Evolutionary conservation across 2,329 filamentous ascomycete species (phyloP).

Genomic region (Colletotrichum somersetense): DNA sequence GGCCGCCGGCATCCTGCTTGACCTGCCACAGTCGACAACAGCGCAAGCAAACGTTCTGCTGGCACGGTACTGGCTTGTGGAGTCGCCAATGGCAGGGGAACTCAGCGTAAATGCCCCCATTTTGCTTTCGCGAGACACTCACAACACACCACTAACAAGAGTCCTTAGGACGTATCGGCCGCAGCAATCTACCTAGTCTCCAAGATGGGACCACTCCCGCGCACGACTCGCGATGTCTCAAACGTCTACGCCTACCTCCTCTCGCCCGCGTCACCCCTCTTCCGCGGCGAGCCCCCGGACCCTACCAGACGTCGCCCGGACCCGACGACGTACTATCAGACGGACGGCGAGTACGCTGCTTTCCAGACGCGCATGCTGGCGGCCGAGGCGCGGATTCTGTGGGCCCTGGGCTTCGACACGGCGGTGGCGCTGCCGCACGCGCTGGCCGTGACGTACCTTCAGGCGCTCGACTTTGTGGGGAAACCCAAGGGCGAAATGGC

Average conservation of each 20-base stretch:
- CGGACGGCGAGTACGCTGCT: constrained; percentile 78
- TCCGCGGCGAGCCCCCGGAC: constrained; percentile 53
- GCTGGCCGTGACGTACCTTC: constrained; percentile 90
- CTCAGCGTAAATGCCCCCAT: constrained; percentile 61
- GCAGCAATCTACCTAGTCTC: constrained; percentile 84
- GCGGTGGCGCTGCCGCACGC: constrained; percentile 89
- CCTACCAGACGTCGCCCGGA: constrained; percentile 51
- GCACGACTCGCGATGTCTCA: constrained; percentile 82
- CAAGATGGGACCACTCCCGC: constrained; percentile 83
- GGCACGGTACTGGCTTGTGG: constrained; percentile 81
- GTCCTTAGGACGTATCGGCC: constrained; percentile 80
- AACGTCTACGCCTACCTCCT: constrained; percentile 88
- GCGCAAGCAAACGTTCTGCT: constrained; percentile 87
- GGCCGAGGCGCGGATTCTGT: constrained; percentile 83
- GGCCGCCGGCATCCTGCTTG: constrained; percentile 82
- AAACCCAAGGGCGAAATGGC: constrained; percentile 66
- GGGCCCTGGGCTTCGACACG: constrained; percentile 79
- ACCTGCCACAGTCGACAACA: constrained; percentile 86
- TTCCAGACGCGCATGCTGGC: constrained; percentile 74
- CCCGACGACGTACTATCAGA: constrained; percentile 74
- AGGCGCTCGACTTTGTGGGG: constrained; percentile 80
- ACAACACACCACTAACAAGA: background rate
- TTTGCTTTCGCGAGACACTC: background rate
- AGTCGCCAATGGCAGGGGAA: constrained; percentile 68
- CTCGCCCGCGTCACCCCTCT: constrained; percentile 70